These are phyloP conservation scores for Rhizopus stolonifer DNA, from an alignment of 371 early-diverging fungal genomes.

Conservation along the genomic window DNA sequence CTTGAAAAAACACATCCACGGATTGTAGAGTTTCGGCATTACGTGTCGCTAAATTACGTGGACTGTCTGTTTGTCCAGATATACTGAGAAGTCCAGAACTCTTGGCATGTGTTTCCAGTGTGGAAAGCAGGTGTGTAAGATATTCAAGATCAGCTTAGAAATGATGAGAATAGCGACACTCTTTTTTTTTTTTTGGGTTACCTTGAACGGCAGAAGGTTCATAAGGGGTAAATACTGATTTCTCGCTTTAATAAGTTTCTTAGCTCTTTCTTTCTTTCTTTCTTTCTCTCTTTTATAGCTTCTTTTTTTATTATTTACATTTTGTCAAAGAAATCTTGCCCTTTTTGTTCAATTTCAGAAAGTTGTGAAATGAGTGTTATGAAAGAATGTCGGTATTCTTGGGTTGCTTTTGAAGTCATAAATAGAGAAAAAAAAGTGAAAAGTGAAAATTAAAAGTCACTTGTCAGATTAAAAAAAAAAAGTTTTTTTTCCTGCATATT, in stretches of 20 bases:
- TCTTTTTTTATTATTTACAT: too few species aligned
- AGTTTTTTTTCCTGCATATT: neutral
- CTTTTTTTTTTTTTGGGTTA: constrained; percentile 10
- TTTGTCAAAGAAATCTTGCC: constrained; percentile 48
- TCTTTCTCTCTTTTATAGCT: too few species aligned
- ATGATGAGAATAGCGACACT: neutral
- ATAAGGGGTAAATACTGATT: constrained; percentile 34
- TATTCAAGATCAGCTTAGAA: constrained; percentile 41
- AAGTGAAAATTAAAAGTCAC: neutral
- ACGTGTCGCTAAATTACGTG: constrained; percentile 40
- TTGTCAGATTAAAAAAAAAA: neutral
- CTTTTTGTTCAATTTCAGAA: constrained; percentile 42
- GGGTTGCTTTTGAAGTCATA: constrained; percentile 49
- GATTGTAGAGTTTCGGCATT: constrained; percentile 43
- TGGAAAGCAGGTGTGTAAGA: constrained; percentile 26
- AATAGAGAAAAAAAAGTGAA: neutral
- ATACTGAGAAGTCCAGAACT: constrained; percentile 44
- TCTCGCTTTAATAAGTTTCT: constrained; percentile 26
- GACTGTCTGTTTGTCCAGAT: constrained; percentile 32
- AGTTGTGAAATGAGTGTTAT: constrained; percentile 46
- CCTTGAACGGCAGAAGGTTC: constrained; percentile 35
- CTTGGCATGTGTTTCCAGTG: constrained; percentile 39
- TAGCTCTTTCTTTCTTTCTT: neutral
- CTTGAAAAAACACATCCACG: constrained; percentile 41
- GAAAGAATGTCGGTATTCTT: constrained; percentile 46